Base-by-base conservation (phyloP, 306 rosid species). In the Cicer chorassanicum region DNA sequence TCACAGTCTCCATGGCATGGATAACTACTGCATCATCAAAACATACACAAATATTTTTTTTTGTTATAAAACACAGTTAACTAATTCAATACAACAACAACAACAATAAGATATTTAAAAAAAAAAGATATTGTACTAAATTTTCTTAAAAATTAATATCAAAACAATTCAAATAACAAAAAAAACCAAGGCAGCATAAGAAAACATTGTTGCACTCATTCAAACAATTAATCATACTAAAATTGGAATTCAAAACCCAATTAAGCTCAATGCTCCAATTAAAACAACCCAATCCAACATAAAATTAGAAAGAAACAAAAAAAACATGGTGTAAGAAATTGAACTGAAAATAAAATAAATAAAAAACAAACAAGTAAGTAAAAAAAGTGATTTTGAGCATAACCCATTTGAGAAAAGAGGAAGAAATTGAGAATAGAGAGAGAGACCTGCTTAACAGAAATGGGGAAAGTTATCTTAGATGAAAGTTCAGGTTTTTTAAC, bases 361-460 rank as follows among this genome's bases (percentile, higher is more conserved):
- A n/a, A 41, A 11, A 4, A 13, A 29, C 1, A 45, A 42, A 13
- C 5, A 4, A 65, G 6, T 9, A 18, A 0, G 38, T 9, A 39
- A 9, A 42, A 69, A 71, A 69, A 0, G 6, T 2, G 11, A 34
- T 55, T 77, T 64, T 29, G n/a, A 1, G 14, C 5, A 76, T 59
- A 16, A 1, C 60, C 77, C 65, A 14, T 5, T 1, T 19, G 44
- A 36, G 21, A 4, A 64, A 65, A 10, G 12, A 41, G 11, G 21
- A 9, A 49, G 16, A 0, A 75, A 49, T 5, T 6, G 34, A 9
- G 12, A 55, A 64, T 8, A 14, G 21, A 15, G 2, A 21, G 29
- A 12, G 15, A 3, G n/a, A 81, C 99, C 98, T 95, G 99, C 88
- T 95, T 92, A 64, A 92, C 77, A 34, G 99, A 88, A 85, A 95